These are phyloP conservation scores for Capronia americana DNA, from an alignment of 2,329 filamentous ascomycete species.

Conservation along the genomic window DNA sequence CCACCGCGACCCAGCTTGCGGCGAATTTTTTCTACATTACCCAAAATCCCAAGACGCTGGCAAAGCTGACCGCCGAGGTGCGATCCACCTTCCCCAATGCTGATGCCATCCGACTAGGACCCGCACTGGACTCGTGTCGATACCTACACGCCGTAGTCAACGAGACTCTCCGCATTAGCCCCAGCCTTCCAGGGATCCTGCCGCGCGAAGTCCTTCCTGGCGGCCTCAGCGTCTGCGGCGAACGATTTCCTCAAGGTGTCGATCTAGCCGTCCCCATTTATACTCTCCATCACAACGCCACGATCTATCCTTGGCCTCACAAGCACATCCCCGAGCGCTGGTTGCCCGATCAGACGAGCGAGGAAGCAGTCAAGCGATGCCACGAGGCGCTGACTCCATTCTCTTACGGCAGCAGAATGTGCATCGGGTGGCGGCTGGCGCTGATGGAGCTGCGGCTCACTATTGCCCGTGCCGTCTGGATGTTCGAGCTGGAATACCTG, in stretches of 20 bases:
- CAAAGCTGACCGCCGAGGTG: conserved; percentile 44
- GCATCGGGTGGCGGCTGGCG: conserved; percentile 12
- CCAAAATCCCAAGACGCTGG: conserved; percentile 43
- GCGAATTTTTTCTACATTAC: conserved; percentile 47
- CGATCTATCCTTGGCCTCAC: conserved; percentile 43
- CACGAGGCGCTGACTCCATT: conserved; percentile 36
- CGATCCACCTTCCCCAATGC: conserved; percentile 44
- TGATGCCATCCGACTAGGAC: conserved; percentile 48
- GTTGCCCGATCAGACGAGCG: conserved; percentile 46
- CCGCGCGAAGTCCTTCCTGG: conserved; percentile 43
- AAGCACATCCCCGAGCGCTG: conserved; percentile 34
- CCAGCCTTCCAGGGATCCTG: conserved; percentile 41
- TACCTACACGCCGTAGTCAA: conserved; percentile 53
- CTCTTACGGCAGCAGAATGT: conserved; percentile 15
- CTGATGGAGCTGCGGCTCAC: conserved; percentile 6
- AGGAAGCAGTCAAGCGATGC: conserved; percentile 50
- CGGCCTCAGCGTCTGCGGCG: conserved; percentile 44
- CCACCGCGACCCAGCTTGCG: conserved; percentile 43
- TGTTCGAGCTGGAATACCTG: conserved; percentile 8
- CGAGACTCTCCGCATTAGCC: conserved; percentile 50
- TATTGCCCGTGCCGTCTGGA: conserved; percentile 10
- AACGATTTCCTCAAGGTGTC: conserved; percentile 44
- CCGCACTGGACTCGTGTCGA: conserved; percentile 45
- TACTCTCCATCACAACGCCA: conserved; percentile 44
- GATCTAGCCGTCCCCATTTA: conserved; percentile 45